phyloP scores from a whole-genome alignment of 768 basidiomycete species.

The Tricholoma hemisulphureum region DNA sequence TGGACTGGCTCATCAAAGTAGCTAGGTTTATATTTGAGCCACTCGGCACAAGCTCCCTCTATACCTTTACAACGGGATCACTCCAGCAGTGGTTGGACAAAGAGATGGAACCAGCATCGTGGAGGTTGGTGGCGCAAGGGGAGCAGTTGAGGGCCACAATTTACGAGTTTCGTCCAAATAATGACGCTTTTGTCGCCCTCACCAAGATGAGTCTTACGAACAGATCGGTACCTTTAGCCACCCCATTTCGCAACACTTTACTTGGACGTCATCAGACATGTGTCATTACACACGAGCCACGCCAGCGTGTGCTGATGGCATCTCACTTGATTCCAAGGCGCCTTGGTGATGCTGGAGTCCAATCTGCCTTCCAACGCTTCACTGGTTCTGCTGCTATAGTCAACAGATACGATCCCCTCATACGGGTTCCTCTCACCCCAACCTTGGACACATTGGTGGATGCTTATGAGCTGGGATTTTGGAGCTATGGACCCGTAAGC shows the following conservation, averaged over 20 bases:
- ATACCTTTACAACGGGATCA: conserved; percentile 18
- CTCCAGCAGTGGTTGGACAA: conserved; percentile 15
- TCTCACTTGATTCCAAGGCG: neutral
- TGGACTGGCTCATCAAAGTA: conserved; percentile 15
- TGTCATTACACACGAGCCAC: neutral
- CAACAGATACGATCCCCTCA: conserved; percentile 14
- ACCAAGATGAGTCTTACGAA: neutral
- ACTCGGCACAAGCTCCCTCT: conserved; percentile 18
- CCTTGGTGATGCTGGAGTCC: neutral
- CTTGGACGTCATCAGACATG: neutral
- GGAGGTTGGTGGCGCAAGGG: conserved; percentile 11
- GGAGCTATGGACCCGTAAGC: conserved; percentile 17
- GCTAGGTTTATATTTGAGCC: conserved; percentile 19
- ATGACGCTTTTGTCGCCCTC: neutral
- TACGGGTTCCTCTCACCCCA: conserved; percentile 14
- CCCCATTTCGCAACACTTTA: neutral
- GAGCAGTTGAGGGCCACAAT: conserved; percentile 17
- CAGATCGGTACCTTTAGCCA: neutral
- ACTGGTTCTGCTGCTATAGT: conserved; percentile 13
- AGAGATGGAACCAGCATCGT: conserved; percentile 11
- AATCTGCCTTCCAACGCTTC: conserved; percentile 12
- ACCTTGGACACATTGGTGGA: conserved; percentile 9
- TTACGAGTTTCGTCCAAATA: conserved; percentile 16
- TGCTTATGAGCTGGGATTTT: conserved; percentile 15
- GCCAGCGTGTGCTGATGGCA: too few species aligned